Conservation (phyloP, 1,284 basidiomycete species). For the Irpex rosettiformis region DNA sequence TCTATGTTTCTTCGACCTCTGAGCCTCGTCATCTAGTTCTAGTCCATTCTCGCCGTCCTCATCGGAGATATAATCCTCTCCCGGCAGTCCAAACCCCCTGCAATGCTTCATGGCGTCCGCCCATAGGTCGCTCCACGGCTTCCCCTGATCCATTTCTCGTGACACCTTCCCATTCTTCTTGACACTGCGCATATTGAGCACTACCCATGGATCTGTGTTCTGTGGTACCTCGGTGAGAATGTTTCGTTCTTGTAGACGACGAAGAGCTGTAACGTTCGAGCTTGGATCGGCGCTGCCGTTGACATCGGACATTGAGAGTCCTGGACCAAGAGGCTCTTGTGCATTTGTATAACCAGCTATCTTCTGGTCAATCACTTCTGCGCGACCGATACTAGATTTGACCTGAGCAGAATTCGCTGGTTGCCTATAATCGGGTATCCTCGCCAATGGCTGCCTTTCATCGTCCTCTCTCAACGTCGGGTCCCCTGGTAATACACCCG, state of each 20-base stretch:
- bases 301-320: neutral
- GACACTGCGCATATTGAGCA: slow-evolving; percentile 76
- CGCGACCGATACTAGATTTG: too few species aligned
- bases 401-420: too few species aligned
- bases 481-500: slow-evolving; percentile 74
- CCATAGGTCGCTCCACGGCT: slow-evolving; percentile 75
- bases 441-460: slow-evolving; percentile 63
- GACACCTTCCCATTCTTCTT: slow-evolving; percentile 49
- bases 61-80: neutral
- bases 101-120: slow-evolving; percentile 69
- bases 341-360: neutral
- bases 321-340: neutral
- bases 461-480: slow-evolving; percentile 47
- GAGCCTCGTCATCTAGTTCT: neutral
- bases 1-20: slow-evolving; percentile 11
- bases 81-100: slow-evolving; percentile 39
- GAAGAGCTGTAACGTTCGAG: slow-evolving; percentile 17
- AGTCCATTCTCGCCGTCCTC: slow-evolving; percentile 7
- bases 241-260: slow-evolving; percentile 48
- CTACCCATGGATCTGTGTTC: slow-evolving; percentile 71
- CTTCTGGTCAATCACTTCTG: neutral
- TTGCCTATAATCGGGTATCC: too few species aligned
- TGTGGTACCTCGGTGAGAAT: slow-evolving; percentile 65
- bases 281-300: neutral
- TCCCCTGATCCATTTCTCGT: slow-evolving; percentile 55